Base-by-base conservation (phyloP, 257 asterid genomes). In the Penstemon davidsonii region DNA sequence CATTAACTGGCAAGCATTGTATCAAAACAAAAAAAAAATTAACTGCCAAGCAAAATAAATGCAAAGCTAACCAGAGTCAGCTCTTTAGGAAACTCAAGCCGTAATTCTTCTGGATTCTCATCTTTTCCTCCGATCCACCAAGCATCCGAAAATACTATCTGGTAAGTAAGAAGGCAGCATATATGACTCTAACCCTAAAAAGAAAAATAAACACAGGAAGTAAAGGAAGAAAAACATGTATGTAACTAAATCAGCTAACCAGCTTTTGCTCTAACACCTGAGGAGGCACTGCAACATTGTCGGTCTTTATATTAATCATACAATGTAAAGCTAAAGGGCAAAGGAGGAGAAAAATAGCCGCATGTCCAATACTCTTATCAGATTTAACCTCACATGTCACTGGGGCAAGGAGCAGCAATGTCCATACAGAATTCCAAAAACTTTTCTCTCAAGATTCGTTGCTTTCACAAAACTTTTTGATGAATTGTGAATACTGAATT, bases 121-220 rank as follows among this genome's bases (percentile, higher is more conserved):
- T 87, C 96, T 74, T 89, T 87, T 70, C 68, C 87, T 67, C 98
- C 98, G 47, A 91, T 86, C 96, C 98, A 91, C 96, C 98, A 91
- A 51, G 96, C 98, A 77, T 91, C 96, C 50, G 98, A 89, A 79
- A 91, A 91, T 58, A 89, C 96, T 73, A 91, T 73, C 98, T 91
- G 81, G 72, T 62, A 78, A 49, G 39, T 15, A 76, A 79, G 70
- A 72, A 52, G 64, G 52, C 41, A 40, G 25, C 45, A 42, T 45
- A 18, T 71, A 55, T 19, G 62, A 73, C 13, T 60, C 52, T 45
- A 46, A 67, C 67, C 74, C 52, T 67, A 69, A 69, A 55, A 62
- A 37, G 12, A 58, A 33, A 70, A 60, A 61, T 46, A 73, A 62
- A 10, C 51, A 62, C 42, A 36, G 8, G 47, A 58, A 46, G 6